A percentile compares a stretch with the other conserved stretches of the same genome.
These are phyloP conservation scores for Rhodotorula graminis DNA, from an alignment of 768 basidiomycete genomes.

Conservation along the genomic window DNA sequence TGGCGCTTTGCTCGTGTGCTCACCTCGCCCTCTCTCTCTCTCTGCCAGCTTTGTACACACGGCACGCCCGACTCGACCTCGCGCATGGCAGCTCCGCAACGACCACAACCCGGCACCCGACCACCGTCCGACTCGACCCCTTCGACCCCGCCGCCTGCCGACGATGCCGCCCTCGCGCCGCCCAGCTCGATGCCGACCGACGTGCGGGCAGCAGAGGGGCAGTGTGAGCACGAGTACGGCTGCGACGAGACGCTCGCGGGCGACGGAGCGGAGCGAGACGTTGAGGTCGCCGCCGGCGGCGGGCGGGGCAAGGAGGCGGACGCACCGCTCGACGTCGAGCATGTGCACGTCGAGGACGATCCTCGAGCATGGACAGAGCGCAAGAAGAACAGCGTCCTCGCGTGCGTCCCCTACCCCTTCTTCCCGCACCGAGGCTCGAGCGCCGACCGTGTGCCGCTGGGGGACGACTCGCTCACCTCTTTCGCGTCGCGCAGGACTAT, in stretches of 20 bases:
- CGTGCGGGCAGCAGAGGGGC: not conserved
- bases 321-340: conserved; percentile 29
- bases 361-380: conserved; percentile 27
- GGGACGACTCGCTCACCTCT: not conserved
- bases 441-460: too few relatives aligned
- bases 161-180: not conserved
- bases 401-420: conserved; percentile 11
- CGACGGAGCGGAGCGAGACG: not conserved
- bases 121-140: not conserved
- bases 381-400: conserved; percentile 21
- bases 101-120: too few relatives aligned
- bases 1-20: too few relatives aligned
- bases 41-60: too few relatives aligned
- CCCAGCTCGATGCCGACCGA: not conserved
- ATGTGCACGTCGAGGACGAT: conserved; percentile 36
- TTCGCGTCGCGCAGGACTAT: not conserved
- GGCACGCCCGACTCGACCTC: too few relatives aligned
- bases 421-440: too few relatives aligned
- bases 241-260: not conserved
- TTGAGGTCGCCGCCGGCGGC: not conserved
- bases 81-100: too few relatives aligned
- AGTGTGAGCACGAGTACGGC: not conserved
- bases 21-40: too few relatives aligned
- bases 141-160: not conserved
- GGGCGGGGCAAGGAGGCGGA: not conserved